Conservation (phyloP, 192 early-diverging fungal species). For the Mortierella claussenii region DNA sequence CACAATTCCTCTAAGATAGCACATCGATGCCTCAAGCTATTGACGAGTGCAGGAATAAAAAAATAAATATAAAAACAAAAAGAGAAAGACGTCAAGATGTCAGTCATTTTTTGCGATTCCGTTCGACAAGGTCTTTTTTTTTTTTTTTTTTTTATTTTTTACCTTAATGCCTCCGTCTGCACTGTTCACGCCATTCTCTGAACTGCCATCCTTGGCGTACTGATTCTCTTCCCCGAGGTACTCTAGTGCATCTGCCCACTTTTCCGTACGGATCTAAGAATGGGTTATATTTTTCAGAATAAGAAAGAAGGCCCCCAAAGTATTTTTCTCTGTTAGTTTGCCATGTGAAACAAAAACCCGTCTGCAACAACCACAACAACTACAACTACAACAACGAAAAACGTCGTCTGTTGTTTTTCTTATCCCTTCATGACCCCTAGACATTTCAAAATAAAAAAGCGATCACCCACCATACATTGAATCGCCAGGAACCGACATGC, state of each 20-base stretch:
- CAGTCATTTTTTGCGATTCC: no score
- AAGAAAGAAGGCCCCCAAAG: background rate
- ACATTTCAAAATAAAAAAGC: no score
- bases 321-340: conserved; percentile 3
- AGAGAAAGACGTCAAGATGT: background rate
- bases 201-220: conserved; percentile 23
- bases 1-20: conserved; percentile 67
- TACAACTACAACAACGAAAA: no score
- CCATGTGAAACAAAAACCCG: no score
- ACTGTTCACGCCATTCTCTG: conserved; percentile 26
- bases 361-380: no score
- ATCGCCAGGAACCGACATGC: conserved; percentile 65
- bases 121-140: no score
- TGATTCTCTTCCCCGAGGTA: conserved; percentile 63
- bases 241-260: conserved; percentile 66
- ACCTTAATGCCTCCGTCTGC: conserved; percentile 63
- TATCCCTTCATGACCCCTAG: no score
- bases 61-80: background rate
- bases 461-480: conserved; percentile 58
- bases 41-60: background rate
- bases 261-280: conserved; percentile 58
- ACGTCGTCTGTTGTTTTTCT: no score
- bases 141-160: conserved; percentile 2
- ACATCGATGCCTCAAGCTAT: conserved; percentile 73
- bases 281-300: background rate